These are phyloP conservation scores for Suillus discolor DNA, from an alignment of 768 basidiomycete genomes.

Conservation along the genomic window DNA sequence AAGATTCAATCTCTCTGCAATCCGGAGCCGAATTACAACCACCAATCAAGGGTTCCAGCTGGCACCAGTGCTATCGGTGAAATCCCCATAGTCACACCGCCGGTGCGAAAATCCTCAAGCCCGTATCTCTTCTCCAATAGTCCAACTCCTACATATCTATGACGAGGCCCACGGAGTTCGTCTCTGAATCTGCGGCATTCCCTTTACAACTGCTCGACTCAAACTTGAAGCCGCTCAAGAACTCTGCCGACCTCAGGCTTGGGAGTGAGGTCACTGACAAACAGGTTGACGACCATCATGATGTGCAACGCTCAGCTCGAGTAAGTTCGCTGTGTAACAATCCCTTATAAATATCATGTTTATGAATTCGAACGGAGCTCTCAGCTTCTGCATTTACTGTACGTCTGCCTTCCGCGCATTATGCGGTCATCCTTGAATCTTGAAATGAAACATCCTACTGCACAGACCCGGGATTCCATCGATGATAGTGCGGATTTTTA, in stretches of 20 bases:
- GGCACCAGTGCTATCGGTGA: background rate
- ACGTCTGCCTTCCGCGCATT: conserved; percentile 7
- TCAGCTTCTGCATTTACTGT: conserved; percentile 24
- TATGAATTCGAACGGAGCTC: background rate
- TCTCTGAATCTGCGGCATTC: conserved; percentile 16
- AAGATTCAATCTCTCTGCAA: background rate
- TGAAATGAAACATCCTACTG: background rate
- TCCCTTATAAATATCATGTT: background rate
- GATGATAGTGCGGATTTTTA: conserved; percentile 16
- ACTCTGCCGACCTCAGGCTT: conserved; percentile 12
- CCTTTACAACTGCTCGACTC: conserved; percentile 19
- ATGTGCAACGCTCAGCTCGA: conserved; percentile 20
- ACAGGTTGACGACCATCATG: conserved; percentile 18
- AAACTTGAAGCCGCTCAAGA: conserved; percentile 6
- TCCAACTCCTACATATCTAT: conserved; percentile 2
- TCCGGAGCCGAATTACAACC: background rate
- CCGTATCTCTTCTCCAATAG: conserved; percentile 6
- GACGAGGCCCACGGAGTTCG: conserved; percentile 23
- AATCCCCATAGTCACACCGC: background rate
- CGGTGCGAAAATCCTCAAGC: conserved; percentile 21
- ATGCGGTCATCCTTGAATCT: background rate
- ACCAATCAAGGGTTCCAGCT: background rate
- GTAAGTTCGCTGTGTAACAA: conserved; percentile 18
- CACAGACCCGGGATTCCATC: conserved; percentile 10
- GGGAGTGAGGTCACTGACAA: conserved; percentile 24